Evolutionary conservation across 768 basidiomycete species (phyloP).

Genomic region (Psilocybe sp.): DNA sequence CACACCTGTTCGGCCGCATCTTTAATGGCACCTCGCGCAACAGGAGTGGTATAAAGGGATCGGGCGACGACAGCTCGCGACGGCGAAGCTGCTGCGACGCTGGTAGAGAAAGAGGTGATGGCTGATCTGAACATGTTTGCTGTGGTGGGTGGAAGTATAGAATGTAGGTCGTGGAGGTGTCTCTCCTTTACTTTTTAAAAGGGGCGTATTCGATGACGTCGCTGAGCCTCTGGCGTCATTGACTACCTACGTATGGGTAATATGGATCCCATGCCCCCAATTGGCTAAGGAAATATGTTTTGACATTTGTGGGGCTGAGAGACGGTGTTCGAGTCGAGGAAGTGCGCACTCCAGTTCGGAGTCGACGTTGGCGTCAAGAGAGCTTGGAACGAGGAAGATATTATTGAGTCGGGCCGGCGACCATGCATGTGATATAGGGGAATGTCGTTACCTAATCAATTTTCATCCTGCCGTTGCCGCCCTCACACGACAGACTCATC

Average conservation of each 20-base stretch:
- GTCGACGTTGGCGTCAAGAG: no score
- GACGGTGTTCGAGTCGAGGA: no score
- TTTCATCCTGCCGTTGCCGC: slow-evolving; percentile 1
- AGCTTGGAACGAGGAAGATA: no score
- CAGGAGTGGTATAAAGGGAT: slow-evolving; percentile 32
- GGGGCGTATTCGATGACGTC: slow-evolving; percentile 13
- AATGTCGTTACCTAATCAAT: no score
- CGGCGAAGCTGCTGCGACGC: neutral
- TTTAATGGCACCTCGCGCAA: slow-evolving; percentile 26
- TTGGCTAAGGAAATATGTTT: no score
- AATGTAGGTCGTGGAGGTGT: neutral
- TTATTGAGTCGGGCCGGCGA: no score
- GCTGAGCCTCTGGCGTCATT: neutral
- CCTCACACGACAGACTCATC: slow-evolving; percentile 11
- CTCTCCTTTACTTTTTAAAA: no score
- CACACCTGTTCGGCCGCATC: slow-evolving; percentile 42
- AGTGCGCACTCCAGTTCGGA: no score
- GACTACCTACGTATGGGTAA: neutral
- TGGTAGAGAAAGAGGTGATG: slow-evolving; percentile 4
- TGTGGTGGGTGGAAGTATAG: neutral
- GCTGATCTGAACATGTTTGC: slow-evolving; percentile 17
- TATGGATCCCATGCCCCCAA: no score
- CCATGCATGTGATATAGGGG: no score
- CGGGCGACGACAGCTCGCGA: neutral
- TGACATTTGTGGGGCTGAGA: no score